These are phyloP conservation scores for Wickerhamomyces rabaulensis DNA, from an alignment of 805 yeast species.

Conservation along the genomic window DNA sequence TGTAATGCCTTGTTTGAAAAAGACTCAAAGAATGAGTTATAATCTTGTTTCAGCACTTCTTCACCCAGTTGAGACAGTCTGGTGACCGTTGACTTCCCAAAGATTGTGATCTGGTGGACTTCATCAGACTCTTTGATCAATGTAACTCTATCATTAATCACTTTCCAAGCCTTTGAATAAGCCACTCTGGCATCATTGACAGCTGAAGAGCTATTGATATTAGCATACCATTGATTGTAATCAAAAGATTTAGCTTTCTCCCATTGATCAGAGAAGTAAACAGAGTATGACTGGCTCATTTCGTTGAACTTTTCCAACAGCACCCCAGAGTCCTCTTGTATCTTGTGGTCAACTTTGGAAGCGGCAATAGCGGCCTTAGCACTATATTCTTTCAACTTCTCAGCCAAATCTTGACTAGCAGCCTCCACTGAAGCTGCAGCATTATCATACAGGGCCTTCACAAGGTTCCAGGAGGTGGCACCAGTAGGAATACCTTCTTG, in stretches of 20 bases:
- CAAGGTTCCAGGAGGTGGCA: conserved; percentile 8
- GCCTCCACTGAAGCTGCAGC: not conserved
- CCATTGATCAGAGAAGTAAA: not conserved
- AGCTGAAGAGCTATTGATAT: not conserved
- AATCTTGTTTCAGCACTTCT: not conserved
- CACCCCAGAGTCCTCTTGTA: not conserved
- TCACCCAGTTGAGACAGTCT: not conserved
- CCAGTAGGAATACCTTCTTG: conserved; percentile 1
- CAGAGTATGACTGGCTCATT: not conserved
- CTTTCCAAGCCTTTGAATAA: not conserved
- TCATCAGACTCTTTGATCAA: not conserved
- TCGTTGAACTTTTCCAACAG: not conserved
- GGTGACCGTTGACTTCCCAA: not conserved
- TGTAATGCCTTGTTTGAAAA: not conserved
- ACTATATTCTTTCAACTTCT: not conserved
- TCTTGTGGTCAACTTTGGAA: not conserved
- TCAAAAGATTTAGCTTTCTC: not conserved
- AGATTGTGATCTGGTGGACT: not conserved
- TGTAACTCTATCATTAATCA: not conserved
- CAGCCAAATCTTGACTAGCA: not conserved
- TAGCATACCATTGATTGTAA: not conserved
- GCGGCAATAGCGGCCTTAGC: not conserved
- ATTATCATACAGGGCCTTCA: conserved; percentile 5
- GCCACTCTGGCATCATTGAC: not conserved
- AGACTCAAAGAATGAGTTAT: not conserved